A percentile compares a stretch with the other conserved stretches of the same genome.
These are phyloP conservation scores for Galerina sulciceps DNA, from an alignment of 768 basidiomycete genomes.

Conservation along the genomic window DNA sequence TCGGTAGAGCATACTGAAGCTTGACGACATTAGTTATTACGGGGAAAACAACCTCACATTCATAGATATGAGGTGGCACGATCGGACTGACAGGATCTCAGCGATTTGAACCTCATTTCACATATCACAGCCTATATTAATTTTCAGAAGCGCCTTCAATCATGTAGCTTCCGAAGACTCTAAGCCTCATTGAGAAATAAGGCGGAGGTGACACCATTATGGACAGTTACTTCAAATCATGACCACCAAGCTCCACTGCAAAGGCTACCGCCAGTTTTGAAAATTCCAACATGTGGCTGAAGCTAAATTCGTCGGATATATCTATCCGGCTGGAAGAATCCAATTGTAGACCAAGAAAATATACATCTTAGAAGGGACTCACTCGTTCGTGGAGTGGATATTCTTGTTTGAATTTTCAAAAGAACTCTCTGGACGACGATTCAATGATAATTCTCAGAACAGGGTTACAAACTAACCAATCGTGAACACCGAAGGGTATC, in stretches of 20 bases:
- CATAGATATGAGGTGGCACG: constrained; percentile 13
- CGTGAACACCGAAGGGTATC: constrained; percentile 84
- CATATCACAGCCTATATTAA: background rate
- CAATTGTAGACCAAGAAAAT: constrained; percentile 14
- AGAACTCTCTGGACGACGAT: constrained; percentile 53
- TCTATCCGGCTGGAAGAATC: constrained; percentile 69
- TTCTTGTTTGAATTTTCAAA: constrained; percentile 82
- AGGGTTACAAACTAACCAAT: constrained; percentile 57
- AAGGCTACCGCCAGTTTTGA: constrained; percentile 84
- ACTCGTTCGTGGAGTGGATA: constrained; percentile 86
- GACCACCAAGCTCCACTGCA: constrained; percentile 74
- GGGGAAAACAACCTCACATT: constrained; percentile 43
- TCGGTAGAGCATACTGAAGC: constrained; percentile 42
- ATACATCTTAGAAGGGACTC: constrained; percentile 32
- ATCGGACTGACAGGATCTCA: background rate
- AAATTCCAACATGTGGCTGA: constrained; percentile 88
- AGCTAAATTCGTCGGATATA: constrained; percentile 87
- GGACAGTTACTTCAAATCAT: constrained; percentile 25
- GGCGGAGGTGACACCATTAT: background rate
- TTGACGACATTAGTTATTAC: constrained; percentile 46
- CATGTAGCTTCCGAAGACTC: background rate
- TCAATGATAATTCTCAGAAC: constrained; percentile 17
- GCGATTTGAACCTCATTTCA: constrained; percentile 8
- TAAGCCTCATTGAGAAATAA: background rate
- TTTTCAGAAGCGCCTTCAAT: background rate